phyloP scores from a whole-genome alignment of 140 eudicot species.

The Senecio squalidus region DNA sequence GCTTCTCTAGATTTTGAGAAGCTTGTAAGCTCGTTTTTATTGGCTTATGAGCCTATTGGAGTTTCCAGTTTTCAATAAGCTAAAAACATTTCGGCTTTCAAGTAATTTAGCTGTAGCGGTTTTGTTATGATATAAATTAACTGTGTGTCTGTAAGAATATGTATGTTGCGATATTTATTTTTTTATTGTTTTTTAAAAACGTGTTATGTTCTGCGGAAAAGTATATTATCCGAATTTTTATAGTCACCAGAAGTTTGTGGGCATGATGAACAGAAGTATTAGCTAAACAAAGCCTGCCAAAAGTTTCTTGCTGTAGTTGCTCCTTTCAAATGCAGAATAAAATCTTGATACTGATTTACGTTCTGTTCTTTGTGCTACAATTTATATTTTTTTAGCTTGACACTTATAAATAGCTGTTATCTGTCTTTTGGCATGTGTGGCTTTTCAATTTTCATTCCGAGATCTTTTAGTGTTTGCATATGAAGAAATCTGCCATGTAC shows the following conservation, averaged over 20 bases:
- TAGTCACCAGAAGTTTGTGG: neutral
- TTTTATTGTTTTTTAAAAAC: neutral
- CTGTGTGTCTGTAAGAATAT: neutral
- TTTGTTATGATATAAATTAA: too few species aligned
- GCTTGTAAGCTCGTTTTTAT: too few species aligned
- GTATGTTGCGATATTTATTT: neutral
- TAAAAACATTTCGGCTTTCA: too few species aligned
- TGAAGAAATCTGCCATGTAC: neutral
- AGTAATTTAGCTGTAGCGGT: neutral
- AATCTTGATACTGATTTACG: neutral
- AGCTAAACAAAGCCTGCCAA: neutral
- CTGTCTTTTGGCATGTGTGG: conserved; percentile 3
- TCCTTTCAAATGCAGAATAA: neutral
- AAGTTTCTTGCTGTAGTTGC: neutral
- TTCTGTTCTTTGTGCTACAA: neutral
- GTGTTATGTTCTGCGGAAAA: neutral
- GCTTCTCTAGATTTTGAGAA: too few species aligned
- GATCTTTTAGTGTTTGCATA: neutral
- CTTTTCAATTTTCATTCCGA: neutral
- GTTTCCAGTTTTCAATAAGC: neutral
- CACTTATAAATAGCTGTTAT: neutral
- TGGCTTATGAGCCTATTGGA: neutral
- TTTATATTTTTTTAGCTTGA: neutral
- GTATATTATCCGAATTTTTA: neutral
- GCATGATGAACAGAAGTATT: neutral